phyloP scores from a whole-genome alignment of 768 basidiomycete species.

The Amanita exitialis region DNA sequence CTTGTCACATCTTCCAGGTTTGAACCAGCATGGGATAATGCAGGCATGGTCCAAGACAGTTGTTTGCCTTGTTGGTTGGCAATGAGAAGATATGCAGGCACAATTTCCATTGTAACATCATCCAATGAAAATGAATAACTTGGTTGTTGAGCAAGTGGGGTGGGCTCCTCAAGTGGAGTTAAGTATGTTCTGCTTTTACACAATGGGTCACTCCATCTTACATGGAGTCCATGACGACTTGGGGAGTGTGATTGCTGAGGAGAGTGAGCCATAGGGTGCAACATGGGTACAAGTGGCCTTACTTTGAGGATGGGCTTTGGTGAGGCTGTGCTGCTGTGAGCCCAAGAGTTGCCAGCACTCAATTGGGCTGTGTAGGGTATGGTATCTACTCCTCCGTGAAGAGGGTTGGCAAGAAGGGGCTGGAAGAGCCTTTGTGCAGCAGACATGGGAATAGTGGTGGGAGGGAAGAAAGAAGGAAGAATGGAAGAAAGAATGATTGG shows the following conservation, averaged over 20 bases:
- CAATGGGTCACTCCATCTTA: conserved; percentile 5
- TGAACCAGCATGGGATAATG: background rate
- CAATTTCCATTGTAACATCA: background rate
- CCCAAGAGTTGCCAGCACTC: background rate
- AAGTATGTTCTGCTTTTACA: background rate
- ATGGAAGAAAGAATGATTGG: background rate
- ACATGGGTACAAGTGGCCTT: background rate
- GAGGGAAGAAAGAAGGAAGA: background rate
- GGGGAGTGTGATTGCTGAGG: background rate
- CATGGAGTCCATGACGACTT: background rate
- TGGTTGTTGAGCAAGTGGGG: background rate
- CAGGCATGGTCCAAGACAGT: background rate
- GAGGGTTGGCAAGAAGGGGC: conserved; percentile 3
- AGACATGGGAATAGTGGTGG: background rate
- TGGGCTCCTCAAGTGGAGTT: background rate
- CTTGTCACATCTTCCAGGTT: conserved; percentile 1
- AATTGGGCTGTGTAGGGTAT: background rate
- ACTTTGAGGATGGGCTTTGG: conserved; percentile 1
- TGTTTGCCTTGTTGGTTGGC: background rate
- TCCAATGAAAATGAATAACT: background rate
- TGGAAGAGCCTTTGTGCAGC: background rate
- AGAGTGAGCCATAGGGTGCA: background rate
- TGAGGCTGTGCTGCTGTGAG: background rate
- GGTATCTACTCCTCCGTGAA: background rate
- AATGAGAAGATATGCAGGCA: background rate